A percentile compares a stretch with the other conserved stretches of the same genome.
Evolutionary conservation across 768 basidiomycete genomes (phyloP).

Genomic region (Podaxis sp.): DNA sequence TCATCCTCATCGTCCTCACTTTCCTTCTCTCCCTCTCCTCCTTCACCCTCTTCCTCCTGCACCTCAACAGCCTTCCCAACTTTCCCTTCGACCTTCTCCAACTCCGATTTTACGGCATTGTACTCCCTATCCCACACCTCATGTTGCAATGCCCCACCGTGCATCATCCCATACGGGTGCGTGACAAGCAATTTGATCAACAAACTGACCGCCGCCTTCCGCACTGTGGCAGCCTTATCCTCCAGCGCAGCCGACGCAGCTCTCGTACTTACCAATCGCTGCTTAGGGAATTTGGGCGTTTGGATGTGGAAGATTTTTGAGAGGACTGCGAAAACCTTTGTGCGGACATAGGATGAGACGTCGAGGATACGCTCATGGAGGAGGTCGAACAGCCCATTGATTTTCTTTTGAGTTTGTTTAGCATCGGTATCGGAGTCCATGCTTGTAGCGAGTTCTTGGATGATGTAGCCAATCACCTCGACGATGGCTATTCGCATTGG

Average conservation of each 20-base stretch:
- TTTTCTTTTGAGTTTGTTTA: constrained; percentile 64
- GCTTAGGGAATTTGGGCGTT: constrained; percentile 78
- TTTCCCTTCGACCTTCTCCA: constrained; percentile 67
- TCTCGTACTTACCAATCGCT: constrained; percentile 72
- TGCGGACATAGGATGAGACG: constrained; percentile 85
- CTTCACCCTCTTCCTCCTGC: constrained; percentile 39
- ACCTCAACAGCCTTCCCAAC: constrained; percentile 63
- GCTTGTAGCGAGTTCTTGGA: constrained; percentile 71
- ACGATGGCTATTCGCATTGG: constrained; percentile 95
- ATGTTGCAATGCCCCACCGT: constrained; percentile 78
- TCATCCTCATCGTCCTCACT: constrained; percentile 30
- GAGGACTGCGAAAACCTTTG: constrained; percentile 80
- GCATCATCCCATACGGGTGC: constrained; percentile 84
- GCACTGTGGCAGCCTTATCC: constrained; percentile 88
- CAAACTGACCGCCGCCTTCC: constrained; percentile 79
- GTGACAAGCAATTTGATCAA: constrained; percentile 76
- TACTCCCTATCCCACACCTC: constrained; percentile 77
- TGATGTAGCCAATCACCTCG: constrained; percentile 84
- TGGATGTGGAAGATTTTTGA: constrained; percentile 73
- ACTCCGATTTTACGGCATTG: constrained; percentile 54
- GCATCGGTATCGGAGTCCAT: constrained; percentile 48
- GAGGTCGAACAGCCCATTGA: constrained; percentile 77
- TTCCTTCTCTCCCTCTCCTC: constrained; percentile 33
- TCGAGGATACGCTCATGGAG: constrained; percentile 89
- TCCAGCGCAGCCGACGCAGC: constrained; percentile 80